Conservation (phyloP, 2,329 filamentous ascomycete species). For the Fusarium multiceps region DNA sequence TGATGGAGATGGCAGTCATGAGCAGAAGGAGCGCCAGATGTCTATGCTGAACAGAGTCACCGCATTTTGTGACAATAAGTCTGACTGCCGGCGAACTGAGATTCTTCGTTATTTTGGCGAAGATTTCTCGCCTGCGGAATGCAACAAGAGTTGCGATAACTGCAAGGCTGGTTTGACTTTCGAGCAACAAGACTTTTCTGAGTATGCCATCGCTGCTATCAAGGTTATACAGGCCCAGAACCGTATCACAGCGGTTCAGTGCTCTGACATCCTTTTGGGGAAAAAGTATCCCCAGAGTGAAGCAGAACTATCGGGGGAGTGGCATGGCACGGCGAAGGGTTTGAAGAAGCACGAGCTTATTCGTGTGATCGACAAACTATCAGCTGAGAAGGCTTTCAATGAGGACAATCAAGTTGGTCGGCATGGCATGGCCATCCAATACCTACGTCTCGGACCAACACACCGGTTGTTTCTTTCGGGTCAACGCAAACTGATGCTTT, state of each 20-base stretch:
- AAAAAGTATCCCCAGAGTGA: constrained; percentile 70
- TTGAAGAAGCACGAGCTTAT: constrained; percentile 82
- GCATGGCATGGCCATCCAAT: constrained; percentile 78
- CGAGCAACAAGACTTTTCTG: constrained; percentile 79
- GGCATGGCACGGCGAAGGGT: constrained; percentile 75
- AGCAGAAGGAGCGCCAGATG: constrained; percentile 86
- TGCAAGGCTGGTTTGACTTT: constrained; percentile 80
- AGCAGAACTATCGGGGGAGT: constrained; percentile 63
- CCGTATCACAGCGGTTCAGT: constrained; percentile 79
- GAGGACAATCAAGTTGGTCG: constrained; percentile 70
- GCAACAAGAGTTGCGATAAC: constrained; percentile 85
- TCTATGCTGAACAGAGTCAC: constrained; percentile 88
- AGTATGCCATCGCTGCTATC: constrained; percentile 77
- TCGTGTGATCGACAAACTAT: constrained; percentile 81
- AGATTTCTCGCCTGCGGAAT: constrained; percentile 77
- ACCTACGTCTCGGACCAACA: constrained; percentile 65
- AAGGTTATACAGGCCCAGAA: constrained; percentile 71
- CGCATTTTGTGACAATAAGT: constrained; percentile 88
- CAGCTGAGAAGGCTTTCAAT: constrained; percentile 76
- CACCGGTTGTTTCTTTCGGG: constrained; percentile 58
- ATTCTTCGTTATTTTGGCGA: constrained; percentile 97
- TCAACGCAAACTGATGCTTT: constrained; percentile 59
- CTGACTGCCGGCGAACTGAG: constrained; percentile 87
- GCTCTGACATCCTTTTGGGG: constrained; percentile 86
- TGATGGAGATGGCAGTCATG: constrained; percentile 77